A percentile compares a stretch with the other conserved stretches of the same genome.
These are phyloP conservation scores for Hirsutella minnesotensis DNA, from an alignment of 2,329 filamentous ascomycete species.

Conservation along the genomic window DNA sequence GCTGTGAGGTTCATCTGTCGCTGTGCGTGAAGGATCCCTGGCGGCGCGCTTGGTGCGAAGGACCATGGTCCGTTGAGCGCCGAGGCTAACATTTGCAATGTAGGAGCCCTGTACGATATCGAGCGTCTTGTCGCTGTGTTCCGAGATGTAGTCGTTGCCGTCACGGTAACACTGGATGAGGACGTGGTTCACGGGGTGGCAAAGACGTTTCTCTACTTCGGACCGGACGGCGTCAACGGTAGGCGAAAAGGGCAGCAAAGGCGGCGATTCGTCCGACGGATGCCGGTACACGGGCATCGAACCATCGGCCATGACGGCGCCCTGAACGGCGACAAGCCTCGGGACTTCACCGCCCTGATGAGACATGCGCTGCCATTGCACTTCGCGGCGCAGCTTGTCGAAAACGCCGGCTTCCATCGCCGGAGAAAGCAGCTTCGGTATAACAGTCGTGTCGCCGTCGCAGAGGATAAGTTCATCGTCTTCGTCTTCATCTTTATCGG, in stretches of 20 bases:
- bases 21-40: constrained; percentile 19
- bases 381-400: constrained; percentile 57
- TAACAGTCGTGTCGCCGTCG: constrained; percentile 69
- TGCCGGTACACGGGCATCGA: constrained; percentile 88
- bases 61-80: constrained; percentile 81
- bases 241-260: constrained; percentile 62
- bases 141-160: constrained; percentile 83
- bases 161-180: constrained; percentile 89
- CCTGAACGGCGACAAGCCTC: constrained; percentile 82
- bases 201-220: constrained; percentile 58
- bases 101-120: constrained; percentile 73
- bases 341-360: constrained; percentile 88
- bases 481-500: neutral
- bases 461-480: constrained; percentile 41
- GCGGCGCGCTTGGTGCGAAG: constrained; percentile 66
- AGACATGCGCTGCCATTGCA: constrained; percentile 84
- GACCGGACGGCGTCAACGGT: constrained; percentile 57
- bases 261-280: constrained; percentile 77
- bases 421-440: constrained; percentile 55
- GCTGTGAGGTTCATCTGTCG: neutral
- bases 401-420: constrained; percentile 51
- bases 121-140: constrained; percentile 93
- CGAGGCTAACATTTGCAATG: constrained; percentile 90
- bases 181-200: constrained; percentile 79
- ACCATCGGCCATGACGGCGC: constrained; percentile 54